Evolutionary conservation across 208 protist species (phyloP).

Genomic region (Leishmania amazonensis): DNA sequence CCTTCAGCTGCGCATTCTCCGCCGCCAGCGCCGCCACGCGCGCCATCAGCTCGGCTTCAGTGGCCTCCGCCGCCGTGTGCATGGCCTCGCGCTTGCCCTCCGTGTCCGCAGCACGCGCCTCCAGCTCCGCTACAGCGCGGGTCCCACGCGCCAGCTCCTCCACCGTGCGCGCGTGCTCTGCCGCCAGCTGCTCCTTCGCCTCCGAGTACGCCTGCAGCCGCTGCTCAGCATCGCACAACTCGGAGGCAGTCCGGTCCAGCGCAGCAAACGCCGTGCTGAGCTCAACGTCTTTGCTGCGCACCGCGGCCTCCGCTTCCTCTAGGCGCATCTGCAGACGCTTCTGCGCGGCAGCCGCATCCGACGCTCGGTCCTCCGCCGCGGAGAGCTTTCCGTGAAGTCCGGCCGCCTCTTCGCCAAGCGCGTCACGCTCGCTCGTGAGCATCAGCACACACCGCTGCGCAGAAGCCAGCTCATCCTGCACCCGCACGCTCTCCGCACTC

Average conservation of each 20-base stretch:
- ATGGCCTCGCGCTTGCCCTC: conserved; percentile 13
- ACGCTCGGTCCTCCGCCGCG: background rate
- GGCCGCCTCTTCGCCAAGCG: background rate
- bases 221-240: conserved; percentile 27
- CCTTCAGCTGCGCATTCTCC: conserved; percentile 16
- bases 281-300: background rate
- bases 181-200: conserved; percentile 2
- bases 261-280: conserved; percentile 10
- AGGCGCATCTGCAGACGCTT: background rate
- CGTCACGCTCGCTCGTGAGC: background rate
- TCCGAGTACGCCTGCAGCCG: background rate
- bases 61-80: background rate
- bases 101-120: conserved; percentile 1
- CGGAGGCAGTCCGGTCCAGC: conserved; percentile 16
- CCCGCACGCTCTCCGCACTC: background rate
- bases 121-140: conserved; percentile 13
- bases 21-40: background rate
- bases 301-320: conserved; percentile 1
- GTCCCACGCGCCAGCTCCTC: conserved; percentile 14
- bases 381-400: background rate
- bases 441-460: background rate
- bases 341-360: background rate
- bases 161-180: background rate
- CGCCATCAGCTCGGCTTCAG: background rate
- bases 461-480: conserved; percentile 8